Evolutionary conservation across 352 stramenopile species (phyloP).

Genomic region (Globisporangium cylindrosporum): DNA sequence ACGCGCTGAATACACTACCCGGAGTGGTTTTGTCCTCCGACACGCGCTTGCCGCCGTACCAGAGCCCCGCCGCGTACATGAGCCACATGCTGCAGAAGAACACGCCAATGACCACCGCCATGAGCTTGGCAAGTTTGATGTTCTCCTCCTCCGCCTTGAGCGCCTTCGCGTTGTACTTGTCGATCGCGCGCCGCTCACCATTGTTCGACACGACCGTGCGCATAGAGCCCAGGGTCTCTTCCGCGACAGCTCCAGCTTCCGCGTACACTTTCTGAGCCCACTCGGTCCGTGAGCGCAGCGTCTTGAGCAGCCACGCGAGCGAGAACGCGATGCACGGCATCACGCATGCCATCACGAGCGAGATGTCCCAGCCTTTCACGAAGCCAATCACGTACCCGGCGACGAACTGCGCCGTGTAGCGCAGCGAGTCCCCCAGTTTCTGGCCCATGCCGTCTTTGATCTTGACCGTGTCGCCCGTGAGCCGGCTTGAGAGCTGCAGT

Average conservation of each 20-base stretch:
- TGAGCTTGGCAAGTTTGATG: constrained; percentile 26
- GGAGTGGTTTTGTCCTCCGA: constrained; percentile 29
- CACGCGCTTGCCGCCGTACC: constrained; percentile 47
- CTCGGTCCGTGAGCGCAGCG: constrained; percentile 18
- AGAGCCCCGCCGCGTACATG: constrained; percentile 47
- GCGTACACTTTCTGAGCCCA: constrained; percentile 43
- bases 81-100: constrained; percentile 45
- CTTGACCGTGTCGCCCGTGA: constrained; percentile 51
- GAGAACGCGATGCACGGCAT: constrained; percentile 42
- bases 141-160: constrained; percentile 28
- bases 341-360: constrained; percentile 44
- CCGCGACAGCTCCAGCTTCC: constrained; percentile 44
- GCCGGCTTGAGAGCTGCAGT: constrained; percentile 37
- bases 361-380: constrained; percentile 39
- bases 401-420: constrained; percentile 37
- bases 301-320: constrained; percentile 30
- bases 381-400: constrained; percentile 46
- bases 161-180: constrained; percentile 31
- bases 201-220: constrained; percentile 54
- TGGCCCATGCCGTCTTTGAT: constrained; percentile 57
- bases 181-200: constrained; percentile 37
- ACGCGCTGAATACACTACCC: constrained; percentile 37
- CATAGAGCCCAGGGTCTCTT: constrained; percentile 61
- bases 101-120: constrained; percentile 24
- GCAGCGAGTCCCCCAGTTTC: constrained; percentile 44